A percentile compares a stretch with the other conserved stretches of the same genome.
Conservation (phyloP, 164 flowering plant genomes). For the Pachysandra terminalis region DNA sequence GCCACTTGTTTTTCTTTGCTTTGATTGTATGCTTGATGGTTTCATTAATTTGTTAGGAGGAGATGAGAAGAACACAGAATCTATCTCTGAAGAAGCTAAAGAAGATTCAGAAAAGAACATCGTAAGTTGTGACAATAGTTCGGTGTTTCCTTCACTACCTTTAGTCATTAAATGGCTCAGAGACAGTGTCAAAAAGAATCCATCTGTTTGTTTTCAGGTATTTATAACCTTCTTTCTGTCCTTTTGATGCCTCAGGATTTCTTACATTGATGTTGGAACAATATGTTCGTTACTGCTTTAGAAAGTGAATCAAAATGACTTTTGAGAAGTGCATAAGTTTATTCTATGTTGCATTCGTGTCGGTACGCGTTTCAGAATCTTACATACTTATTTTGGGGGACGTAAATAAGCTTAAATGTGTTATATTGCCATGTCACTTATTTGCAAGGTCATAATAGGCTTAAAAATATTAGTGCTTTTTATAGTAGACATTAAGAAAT, state of each 20-base stretch:
- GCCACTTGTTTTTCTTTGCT: neutral
- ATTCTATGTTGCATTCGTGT: too few species aligned
- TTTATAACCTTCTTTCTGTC: neutral
- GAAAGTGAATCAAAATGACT: neutral
- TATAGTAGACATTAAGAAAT: too few species aligned
- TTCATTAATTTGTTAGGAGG: slow-evolving; percentile 23
- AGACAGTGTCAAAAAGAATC: slow-evolving; percentile 54
- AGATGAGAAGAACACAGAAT: slow-evolving; percentile 30
- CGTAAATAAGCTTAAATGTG: too few species aligned
- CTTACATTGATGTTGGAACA: neutral
- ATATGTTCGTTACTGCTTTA: neutral
- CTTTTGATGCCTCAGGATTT: neutral
- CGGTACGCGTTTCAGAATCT: too few species aligned
- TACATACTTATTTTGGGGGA: too few species aligned
- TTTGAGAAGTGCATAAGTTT: too few species aligned
- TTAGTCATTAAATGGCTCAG: slow-evolving; percentile 82
- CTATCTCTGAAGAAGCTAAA: slow-evolving; percentile 33
- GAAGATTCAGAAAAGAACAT: slow-evolving; percentile 30
- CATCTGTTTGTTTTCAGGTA: slow-evolving; percentile 77
- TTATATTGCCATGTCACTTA: too few species aligned
- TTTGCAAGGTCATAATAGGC: too few species aligned
- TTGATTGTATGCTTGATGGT: slow-evolving; percentile 1
- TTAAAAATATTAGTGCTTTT: too few species aligned
- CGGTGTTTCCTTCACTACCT: slow-evolving; percentile 75
- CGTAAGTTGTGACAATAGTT: slow-evolving; percentile 43